Evolutionary conservation across 352 stramenopile species (phyloP), one percentile per base, ranked within the genome.

Genomic region (Thraustochytrium aureum): DNA sequence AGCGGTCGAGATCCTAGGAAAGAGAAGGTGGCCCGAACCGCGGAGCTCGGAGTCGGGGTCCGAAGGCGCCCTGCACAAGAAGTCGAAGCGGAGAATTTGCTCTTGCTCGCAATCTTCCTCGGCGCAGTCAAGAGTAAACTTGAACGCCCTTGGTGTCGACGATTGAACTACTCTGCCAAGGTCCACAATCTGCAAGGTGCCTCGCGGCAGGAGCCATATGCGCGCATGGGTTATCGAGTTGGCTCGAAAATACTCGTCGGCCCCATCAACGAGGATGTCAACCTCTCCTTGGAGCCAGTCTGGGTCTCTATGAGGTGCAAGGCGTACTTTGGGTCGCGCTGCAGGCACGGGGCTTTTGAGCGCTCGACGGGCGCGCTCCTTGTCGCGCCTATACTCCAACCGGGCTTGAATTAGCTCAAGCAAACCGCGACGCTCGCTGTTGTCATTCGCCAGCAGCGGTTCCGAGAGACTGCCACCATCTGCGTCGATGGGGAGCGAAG

Each of bases 41-140:
- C 65, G 38, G 6, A 79, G 3, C 17, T n/a, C 14, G 2, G n/a
- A 45, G 38, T 30, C 47, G n/a, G n/a, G n/a, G n/a, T n/a, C n/a
- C n/a, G n/a, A n/a, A 22, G 47, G 20, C 39, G 3, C 41, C 32
- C 50, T 43, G 0, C 33, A 32, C 3, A 79, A 38, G 12, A 79
- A 17, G 47, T 79, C 69, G 17, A 79, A 74, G 39, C 69, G 69
- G 3, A 79, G 1, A 5, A 79, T 17, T 37, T 79, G 69, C 22
- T 67, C 59, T 10, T 10, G 7, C 32, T 6, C 33, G 37, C 20
- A 43, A n/a, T 56, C 47, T 56, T 56, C 17, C 26, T 56, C 26
- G 26, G 47, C 26, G 47, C 47, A 56, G 47, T 26, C 26, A 17
- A 56, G 17, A 56, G 17, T 56, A 56, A 56, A 56, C 47, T 17